A percentile compares a stretch with the other conserved stretches of the same genome.
These are phyloP conservation scores for Leishmania mexicana DNA, from an alignment of 208 protist species.

Conservation along the genomic window DNA sequence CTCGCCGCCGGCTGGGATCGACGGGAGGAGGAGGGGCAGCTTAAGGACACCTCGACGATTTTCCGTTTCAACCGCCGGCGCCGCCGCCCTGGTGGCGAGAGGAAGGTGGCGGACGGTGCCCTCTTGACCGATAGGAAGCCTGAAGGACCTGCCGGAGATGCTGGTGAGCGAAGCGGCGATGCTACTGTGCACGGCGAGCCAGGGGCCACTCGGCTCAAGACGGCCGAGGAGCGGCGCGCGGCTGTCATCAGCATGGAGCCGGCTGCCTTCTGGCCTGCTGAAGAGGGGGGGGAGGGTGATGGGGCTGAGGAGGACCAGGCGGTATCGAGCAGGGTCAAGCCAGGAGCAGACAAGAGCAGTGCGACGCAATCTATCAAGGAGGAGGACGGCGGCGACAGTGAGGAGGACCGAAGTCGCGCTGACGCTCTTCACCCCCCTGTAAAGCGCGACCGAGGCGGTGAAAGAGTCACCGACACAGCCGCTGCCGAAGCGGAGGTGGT, in stretches of 20 bases:
- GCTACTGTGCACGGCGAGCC: background rate
- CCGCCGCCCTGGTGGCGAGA: background rate
- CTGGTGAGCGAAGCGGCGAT: background rate
- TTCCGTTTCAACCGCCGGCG: constrained; percentile 71
- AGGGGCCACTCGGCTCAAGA: background rate
- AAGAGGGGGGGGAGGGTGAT: constrained; percentile 10
- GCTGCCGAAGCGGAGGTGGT: background rate
- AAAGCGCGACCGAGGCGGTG: constrained; percentile 4
- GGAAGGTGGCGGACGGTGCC: background rate
- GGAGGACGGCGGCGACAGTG: background rate
- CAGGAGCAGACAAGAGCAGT: constrained; percentile 10
- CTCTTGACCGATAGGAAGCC: background rate
- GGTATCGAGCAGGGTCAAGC: background rate
- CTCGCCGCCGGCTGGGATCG: constrained; percentile 60
- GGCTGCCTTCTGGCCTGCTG: constrained; percentile 20
- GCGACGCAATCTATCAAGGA: background rate
- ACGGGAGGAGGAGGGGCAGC: constrained; percentile 52
- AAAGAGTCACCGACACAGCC: background rate
- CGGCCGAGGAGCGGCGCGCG: constrained; percentile 24
- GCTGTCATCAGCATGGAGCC: constrained; percentile 27
- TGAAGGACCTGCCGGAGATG: background rate
- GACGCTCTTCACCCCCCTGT: background rate
- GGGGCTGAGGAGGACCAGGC: constrained; percentile 11
- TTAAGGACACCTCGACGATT: constrained; percentile 77
- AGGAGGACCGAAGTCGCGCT: background rate